Conservation (phyloP, 176 grass and related monocot genomes). For the sorghum (Sorghum bicolor) region DNA sequence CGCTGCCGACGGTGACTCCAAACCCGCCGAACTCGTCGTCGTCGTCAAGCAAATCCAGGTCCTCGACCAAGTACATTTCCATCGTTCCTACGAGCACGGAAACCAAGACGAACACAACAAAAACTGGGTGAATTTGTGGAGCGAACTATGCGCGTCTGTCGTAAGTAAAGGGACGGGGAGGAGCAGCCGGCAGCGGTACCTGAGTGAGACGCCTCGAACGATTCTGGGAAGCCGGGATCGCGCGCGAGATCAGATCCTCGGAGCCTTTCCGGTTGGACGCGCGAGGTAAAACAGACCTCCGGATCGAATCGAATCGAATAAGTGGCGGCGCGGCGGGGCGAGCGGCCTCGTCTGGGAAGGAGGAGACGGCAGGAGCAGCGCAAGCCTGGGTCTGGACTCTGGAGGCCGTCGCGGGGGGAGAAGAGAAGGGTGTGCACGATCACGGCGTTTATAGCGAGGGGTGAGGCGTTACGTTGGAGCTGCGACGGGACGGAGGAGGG, state of each 20-base stretch:
- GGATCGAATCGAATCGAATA: not conserved
- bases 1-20: not conserved
- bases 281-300: too few relatives aligned
- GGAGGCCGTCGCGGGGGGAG: not conserved
- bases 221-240: not conserved
- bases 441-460: not conserved
- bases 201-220: not conserved
- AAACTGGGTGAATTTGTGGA: not conserved
- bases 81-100: not conserved
- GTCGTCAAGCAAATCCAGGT: conserved; percentile 6
- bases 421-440: not conserved
- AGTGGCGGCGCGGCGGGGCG: not conserved
- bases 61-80: conserved; percentile 8
- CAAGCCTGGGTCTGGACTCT: not conserved
- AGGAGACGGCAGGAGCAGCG: not conserved
- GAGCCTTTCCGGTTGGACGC: not conserved
- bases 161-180: not conserved
- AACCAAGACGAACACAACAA: not conserved
- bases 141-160: not conserved
- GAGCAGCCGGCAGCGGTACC: not conserved
- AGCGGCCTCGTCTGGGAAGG: not conserved
- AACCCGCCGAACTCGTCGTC: not conserved
- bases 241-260: not conserved
- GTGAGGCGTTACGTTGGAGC: not conserved
- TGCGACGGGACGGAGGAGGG: too few relatives aligned